Conservation (phyloP, 768 basidiomycete species). For the Boletellus emodensis region DNA sequence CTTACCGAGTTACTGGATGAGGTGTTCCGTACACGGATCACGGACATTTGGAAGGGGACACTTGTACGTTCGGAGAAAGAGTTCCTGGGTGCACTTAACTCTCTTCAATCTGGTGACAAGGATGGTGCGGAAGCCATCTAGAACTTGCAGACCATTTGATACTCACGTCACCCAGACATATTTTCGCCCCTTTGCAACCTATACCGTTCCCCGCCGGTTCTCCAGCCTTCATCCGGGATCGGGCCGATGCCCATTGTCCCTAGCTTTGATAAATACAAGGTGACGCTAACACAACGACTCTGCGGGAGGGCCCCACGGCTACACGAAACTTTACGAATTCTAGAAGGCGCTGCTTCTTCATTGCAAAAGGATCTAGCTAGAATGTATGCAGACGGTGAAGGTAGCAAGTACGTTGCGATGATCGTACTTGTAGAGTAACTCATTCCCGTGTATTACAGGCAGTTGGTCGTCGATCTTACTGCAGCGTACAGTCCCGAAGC, state of each 20-base stretch:
- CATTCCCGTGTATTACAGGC: conserved; percentile 26
- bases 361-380: conserved; percentile 58
- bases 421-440: background rate
- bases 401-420: conserved; percentile 39
- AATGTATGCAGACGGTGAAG: conserved; percentile 39
- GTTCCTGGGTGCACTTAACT: conserved; percentile 43
- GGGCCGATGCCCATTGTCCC: conserved; percentile 35
- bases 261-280: conserved; percentile 60
- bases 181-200: conserved; percentile 50
- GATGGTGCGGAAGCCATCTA: conserved; percentile 14
- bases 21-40: conserved; percentile 50
- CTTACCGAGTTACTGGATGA: conserved; percentile 49
- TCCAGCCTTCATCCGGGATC: conserved; percentile 39
- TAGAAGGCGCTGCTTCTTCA: conserved; percentile 57
- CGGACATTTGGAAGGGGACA: conserved; percentile 53
- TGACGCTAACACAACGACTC: conserved; percentile 59
- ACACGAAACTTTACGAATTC: conserved; percentile 49
- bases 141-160: background rate
- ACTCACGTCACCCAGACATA: conserved; percentile 36
- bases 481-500: conserved; percentile 50
- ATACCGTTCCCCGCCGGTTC: conserved; percentile 50
- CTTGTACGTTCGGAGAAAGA: conserved; percentile 42
- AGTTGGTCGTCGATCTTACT: conserved; percentile 40
- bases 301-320: conserved; percentile 59
- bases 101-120: conserved; percentile 11